Evolutionary conservation across 257 asterid species (phyloP).

Genomic region (Schizonepeta tenuifolia): DNA sequence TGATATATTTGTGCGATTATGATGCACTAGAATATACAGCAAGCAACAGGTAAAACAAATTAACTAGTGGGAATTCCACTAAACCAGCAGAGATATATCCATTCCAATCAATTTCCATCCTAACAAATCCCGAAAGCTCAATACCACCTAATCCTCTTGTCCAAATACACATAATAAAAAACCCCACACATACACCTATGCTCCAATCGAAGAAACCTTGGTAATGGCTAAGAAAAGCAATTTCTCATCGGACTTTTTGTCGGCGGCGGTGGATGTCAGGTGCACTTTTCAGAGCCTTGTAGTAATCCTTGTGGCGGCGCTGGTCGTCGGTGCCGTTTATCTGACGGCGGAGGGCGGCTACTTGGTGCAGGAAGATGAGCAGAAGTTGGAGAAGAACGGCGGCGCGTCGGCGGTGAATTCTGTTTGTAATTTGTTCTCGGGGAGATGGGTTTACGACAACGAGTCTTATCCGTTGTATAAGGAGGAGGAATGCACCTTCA

Average conservation of each 20-base stretch:
- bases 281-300: constrained; percentile 63
- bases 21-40: constrained; percentile 21
- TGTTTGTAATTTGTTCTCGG: constrained; percentile 71
- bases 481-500: constrained; percentile 76
- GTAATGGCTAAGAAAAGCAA: constrained; percentile 45
- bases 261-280: constrained; percentile 51
- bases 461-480: constrained; percentile 69
- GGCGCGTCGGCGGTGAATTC: constrained; percentile 11
- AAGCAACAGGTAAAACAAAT: constrained; percentile 19
- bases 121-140: constrained; percentile 45
- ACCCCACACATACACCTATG: constrained; percentile 26
- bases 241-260: constrained; percentile 27
- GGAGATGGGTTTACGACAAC: constrained; percentile 84
- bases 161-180: constrained; percentile 31
- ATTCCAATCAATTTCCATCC: constrained; percentile 34
- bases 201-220: constrained; percentile 13
- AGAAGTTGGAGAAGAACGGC: background rate
- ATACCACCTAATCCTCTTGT: constrained; percentile 43
- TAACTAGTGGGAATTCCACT: constrained; percentile 29
- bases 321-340: constrained; percentile 62
- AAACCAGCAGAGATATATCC: constrained; percentile 35
- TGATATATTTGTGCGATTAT: too few species aligned
- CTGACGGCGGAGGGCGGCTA: constrained; percentile 61
- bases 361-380: constrained; percentile 38
- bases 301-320: constrained; percentile 49